phyloP scores from a whole-genome alignment of 1,284 basidiomycete species.

The Fomitopsis schrenkii region DNA sequence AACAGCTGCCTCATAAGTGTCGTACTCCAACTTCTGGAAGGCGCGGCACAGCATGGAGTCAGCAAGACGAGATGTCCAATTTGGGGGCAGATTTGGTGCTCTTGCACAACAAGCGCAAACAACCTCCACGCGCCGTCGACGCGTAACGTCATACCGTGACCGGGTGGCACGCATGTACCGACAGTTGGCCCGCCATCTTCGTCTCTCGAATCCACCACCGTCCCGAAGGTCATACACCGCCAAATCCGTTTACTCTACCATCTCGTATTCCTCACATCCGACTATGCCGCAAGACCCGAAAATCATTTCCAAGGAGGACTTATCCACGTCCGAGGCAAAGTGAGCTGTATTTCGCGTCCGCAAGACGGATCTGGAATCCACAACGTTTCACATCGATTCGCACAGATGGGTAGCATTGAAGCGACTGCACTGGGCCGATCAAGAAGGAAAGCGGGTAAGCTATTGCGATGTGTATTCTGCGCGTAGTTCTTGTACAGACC shows the following conservation, averaged over 20 bases:
- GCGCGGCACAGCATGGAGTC: too few relatives aligned
- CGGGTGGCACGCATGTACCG: background rate
- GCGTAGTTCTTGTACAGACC: background rate
- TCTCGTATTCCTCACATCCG: background rate
- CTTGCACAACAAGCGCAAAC: background rate
- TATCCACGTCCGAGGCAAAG: conserved; percentile 60
- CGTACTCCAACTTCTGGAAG: too few relatives aligned
- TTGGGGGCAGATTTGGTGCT: background rate
- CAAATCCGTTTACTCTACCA: background rate
- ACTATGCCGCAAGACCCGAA: conserved; percentile 29
- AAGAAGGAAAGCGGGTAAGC: conserved; percentile 66
- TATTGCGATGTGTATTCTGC: background rate
- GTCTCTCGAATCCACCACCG: background rate
- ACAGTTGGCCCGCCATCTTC: background rate
- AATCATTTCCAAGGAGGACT: conserved; percentile 35
- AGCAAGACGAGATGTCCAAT: background rate
- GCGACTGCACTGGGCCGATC: conserved; percentile 72
- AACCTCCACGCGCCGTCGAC: background rate
- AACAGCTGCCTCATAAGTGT: too few relatives aligned
- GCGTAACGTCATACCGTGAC: conserved; percentile 2
- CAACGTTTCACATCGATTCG: conserved; percentile 3
- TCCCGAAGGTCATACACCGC: background rate
- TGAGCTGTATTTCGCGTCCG: conserved; percentile 25
- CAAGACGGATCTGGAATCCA: background rate
- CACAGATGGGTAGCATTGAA: conserved; percentile 71